Evolutionary conservation across 1,284 basidiomycete genomes (phyloP).

Genomic region (Tetrapyrgos nigripes): DNA sequence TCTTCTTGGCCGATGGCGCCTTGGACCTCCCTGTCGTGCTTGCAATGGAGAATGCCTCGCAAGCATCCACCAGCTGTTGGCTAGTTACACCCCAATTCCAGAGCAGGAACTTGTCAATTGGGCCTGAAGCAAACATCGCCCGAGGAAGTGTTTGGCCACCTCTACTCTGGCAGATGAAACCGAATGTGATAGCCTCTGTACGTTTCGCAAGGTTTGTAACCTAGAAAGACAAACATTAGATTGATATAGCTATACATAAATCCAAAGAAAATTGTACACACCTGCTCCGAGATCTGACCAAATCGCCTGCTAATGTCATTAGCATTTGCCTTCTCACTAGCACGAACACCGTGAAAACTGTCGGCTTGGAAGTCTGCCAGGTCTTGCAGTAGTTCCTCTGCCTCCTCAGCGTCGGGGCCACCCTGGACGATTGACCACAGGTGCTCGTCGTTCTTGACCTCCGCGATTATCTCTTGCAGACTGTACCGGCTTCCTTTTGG

Average conservation of each 20-base stretch:
- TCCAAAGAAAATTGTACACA: not conserved
- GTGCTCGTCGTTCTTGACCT: not conserved
- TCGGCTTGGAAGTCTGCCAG: not conserved
- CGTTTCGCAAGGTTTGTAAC: not conserved
- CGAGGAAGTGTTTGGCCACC: not conserved
- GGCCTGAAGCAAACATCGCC: not conserved
- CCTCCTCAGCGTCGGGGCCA: not conserved
- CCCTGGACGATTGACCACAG: not conserved
- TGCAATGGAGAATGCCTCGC: not conserved
- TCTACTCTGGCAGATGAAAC: not conserved
- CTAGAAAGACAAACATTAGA: not conserved
- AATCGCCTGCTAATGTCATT: slow-evolving; percentile 1
- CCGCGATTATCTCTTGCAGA: not conserved
- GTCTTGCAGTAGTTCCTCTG: not conserved
- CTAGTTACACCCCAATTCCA: not conserved
- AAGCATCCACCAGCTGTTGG: not conserved
- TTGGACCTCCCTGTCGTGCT: not conserved
- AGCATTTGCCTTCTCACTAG: not conserved
- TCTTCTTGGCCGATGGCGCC: not conserved
- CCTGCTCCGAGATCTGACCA: not conserved
- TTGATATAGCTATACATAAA: not conserved
- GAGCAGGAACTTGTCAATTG: not conserved
- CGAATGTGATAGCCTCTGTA: not conserved
- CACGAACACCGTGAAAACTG: not conserved
- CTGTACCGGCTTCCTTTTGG: not conserved